Percentiles rank a stretch among this genome's conserved stretches.
phyloP scores from a whole-genome alignment of 805 yeast genomes.

The Ogataea glucozyma region DNA sequence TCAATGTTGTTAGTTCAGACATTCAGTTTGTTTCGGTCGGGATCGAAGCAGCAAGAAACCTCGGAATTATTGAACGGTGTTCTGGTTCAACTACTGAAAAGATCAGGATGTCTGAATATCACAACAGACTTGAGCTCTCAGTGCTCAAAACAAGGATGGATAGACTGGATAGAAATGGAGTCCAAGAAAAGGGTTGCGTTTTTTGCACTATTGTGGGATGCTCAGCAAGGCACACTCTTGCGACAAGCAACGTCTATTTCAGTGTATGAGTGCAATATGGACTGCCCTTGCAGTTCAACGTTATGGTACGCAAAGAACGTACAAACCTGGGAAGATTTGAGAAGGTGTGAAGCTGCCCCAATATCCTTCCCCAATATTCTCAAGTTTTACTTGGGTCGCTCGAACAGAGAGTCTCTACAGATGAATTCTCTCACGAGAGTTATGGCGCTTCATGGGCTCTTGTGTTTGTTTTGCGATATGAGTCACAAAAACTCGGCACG shows the following conservation, averaged over 20 bases:
- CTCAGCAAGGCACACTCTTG: constrained; percentile 17
- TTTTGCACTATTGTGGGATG: constrained; percentile 16
- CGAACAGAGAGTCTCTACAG: neutral
- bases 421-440: constrained; percentile 11
- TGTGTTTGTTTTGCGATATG: constrained; percentile 18
- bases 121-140: neutral
- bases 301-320: constrained; percentile 16
- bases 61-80: constrained; percentile 13
- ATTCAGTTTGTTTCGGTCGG: constrained; percentile 13
- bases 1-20: constrained; percentile 16
- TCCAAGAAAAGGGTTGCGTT: constrained; percentile 18
- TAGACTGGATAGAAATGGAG: constrained; percentile 13
- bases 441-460: constrained; percentile 16
- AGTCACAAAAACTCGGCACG: constrained; percentile 5
- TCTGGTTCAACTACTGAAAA: constrained; percentile 14
- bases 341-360: constrained; percentile 4
- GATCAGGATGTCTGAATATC: constrained; percentile 8
- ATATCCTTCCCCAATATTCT: constrained; percentile 8
- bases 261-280: constrained; percentile 15
- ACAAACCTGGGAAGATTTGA: constrained; percentile 5
- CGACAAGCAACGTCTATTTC: constrained; percentile 14
- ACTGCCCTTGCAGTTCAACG: constrained; percentile 12
- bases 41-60: constrained; percentile 12
- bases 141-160: constrained; percentile 10
- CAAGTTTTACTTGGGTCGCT: constrained; percentile 10